These are phyloP conservation scores for Calonectria pteridis DNA, from an alignment of 2,329 filamentous ascomycete species.

Conservation along the genomic window DNA sequence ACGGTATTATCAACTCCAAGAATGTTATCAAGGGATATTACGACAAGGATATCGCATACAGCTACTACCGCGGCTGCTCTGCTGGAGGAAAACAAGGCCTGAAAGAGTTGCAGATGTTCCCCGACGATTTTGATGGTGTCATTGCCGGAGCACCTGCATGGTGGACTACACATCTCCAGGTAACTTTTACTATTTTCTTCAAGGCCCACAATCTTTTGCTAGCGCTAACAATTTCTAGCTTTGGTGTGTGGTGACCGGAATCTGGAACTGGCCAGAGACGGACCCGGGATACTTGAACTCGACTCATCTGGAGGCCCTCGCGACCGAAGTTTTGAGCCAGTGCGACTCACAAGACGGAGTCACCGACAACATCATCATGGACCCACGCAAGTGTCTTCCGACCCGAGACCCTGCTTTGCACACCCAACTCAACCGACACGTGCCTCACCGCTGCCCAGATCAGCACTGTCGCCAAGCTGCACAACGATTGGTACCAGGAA, in stretches of 20 bases:
- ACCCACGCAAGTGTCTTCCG: conserved; percentile 59
- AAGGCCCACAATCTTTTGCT: neutral
- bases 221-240: neutral
- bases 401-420: conserved; percentile 54
- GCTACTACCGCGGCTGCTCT: conserved; percentile 45
- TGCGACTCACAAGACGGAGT: conserved; percentile 64
- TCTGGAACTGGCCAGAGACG: conserved; percentile 43
- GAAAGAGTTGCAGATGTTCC: neutral
- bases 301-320: conserved; percentile 58
- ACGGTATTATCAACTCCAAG: neutral
- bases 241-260: neutral
- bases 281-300: conserved; percentile 21
- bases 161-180: conserved; percentile 57
- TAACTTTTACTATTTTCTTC: neutral
- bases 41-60: conserved; percentile 52
- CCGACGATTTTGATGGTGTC: conserved; percentile 45
- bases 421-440: neutral
- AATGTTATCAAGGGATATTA: conserved; percentile 5
- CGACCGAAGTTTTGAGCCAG: conserved; percentile 57
- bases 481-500: neutral
- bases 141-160: conserved; percentile 60
- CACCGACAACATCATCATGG: conserved; percentile 61
- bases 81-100: conserved; percentile 3
- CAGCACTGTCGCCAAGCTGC: neutral
- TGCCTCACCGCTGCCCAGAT: conserved; percentile 8